phyloP scores from a whole-genome alignment of 345 rosid species.

The Eucalyptus erythrocorys region DNA sequence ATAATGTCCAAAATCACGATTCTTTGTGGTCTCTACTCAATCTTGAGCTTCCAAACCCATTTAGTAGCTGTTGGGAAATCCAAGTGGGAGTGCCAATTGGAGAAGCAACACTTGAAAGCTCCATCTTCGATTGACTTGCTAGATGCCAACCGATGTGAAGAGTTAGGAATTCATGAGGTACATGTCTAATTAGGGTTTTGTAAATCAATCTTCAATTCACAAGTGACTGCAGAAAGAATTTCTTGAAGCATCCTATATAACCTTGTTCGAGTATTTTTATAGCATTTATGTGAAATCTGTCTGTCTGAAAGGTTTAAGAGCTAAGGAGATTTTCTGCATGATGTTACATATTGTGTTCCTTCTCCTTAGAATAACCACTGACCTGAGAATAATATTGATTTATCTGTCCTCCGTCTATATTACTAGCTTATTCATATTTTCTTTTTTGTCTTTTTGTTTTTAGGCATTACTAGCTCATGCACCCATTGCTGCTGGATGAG shows the following conservation, averaged over 20 bases:
- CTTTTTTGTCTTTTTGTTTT: not conserved
- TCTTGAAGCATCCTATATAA: not conserved
- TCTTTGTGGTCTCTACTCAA: not conserved
- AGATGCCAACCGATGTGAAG: conserved; percentile 21
- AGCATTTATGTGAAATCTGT: not conserved
- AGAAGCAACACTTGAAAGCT: conserved; percentile 28
- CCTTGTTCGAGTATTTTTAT: not conserved
- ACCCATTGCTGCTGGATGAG: conserved; percentile 29
- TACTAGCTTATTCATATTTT: not conserved
- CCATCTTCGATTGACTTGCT: conserved; percentile 58
- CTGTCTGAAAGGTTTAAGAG: not conserved
- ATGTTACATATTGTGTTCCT: not conserved
- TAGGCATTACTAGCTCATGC: conserved; percentile 37
- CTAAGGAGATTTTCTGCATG: not conserved
- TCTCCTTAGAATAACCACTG: not conserved
- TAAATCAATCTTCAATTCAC: not conserved
- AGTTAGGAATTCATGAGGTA: conserved; percentile 48
- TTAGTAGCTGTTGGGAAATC: conserved; percentile 5
- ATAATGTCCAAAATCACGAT: not conserved
- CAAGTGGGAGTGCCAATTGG: conserved; percentile 37
- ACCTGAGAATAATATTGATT: not conserved
- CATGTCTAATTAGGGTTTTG: not conserved
- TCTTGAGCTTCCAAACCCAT: not conserved
- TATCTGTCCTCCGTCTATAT: not conserved
- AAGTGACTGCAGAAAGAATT: not conserved